Base-by-base conservation (phyloP, 1,139 yeast genomes). In the Hyphopichia fennica region DNA sequence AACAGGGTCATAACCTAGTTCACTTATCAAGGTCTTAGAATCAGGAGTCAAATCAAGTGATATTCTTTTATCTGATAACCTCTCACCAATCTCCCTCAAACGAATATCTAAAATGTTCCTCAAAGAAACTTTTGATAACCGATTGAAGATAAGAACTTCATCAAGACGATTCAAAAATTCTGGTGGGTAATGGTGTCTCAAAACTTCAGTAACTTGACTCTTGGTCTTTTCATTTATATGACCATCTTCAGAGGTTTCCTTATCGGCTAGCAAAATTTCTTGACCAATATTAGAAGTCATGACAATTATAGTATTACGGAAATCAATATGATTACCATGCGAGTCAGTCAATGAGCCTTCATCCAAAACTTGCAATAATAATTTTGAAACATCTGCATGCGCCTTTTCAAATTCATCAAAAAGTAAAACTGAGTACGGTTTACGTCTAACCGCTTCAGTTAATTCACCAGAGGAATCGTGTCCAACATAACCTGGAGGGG, bases 321-420 rank as follows among this genome's bases (percentile, higher is more conserved):
- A 93, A 63, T 93, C 97, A 43, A 93, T 88, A 54, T 85, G 87
- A 44, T 89, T 87, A 27, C 99, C 99, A 57, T 90, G 96, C 7
- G 96, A 86, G 59, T 93, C 99, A 0, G 98, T 91, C 51, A 93
- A 73, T 41, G 86, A 81, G 41, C 99, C 99, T 62, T 93, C 99
- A 63, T 93, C 99, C 43, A 93, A 72, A 0, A 93, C 98, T 63
- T 93, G 99, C 43, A 93, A 69, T 43, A 93, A 69, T 38, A 93
- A 76, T 60, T 93, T 93, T 20, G 95, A 83, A 23, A 93, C 85
- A 63, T 93, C 99, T 4, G 91, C 87, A 60, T 93, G 98, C 0
- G 99, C 98, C 63, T 93, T 93, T 57, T 93, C 99, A 63, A 93
- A 87, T 65, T 93, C 99, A 65, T 93, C 99, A 63, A 93, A 93